Conservation (phyloP, 1,139 yeast genomes). For the Saccharomyces uvarum region DNA sequence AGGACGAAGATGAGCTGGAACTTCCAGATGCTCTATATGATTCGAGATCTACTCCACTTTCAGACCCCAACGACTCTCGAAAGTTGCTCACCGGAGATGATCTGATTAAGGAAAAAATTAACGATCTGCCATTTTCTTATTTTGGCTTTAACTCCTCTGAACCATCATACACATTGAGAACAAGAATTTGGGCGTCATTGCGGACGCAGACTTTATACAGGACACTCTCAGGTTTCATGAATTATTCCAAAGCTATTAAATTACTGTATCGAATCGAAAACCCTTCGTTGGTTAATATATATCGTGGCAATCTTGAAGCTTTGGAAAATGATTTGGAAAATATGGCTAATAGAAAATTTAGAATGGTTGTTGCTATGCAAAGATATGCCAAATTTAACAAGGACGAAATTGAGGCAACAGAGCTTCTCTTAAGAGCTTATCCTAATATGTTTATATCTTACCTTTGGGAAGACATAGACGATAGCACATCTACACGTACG, state of each 20-base stretch:
- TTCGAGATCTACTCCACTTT: not conserved
- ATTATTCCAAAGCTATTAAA: constrained; percentile 60
- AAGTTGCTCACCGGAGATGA: constrained; percentile 22
- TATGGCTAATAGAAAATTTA: constrained; percentile 57
- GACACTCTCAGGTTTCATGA: constrained; percentile 70
- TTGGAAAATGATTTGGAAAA: constrained; percentile 40
- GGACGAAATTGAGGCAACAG: constrained; percentile 50
- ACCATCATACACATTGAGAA: constrained; percentile 54
- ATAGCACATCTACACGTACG: constrained; percentile 27
- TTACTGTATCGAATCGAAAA: constrained; percentile 59
- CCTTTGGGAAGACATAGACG: constrained; percentile 42
- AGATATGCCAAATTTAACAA: constrained; percentile 44
- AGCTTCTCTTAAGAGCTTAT: constrained; percentile 49
- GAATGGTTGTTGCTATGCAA: constrained; percentile 67
- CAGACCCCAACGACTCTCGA: not conserved
- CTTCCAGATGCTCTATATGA: not conserved
- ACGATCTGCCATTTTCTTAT: constrained; percentile 61
- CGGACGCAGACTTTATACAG: constrained; percentile 73
- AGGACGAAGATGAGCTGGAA: constrained; percentile 13
- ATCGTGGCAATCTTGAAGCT: constrained; percentile 33
- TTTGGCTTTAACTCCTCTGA: constrained; percentile 62
- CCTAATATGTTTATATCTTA: constrained; percentile 58
- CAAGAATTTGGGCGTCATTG: constrained; percentile 76
- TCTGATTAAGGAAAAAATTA: constrained; percentile 36
- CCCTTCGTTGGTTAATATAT: constrained; percentile 39